A percentile compares a stretch with the other conserved stretches of the same genome.
Conservation (phyloP, 2,329 filamentous ascomycete genomes). For the Cyphellophora europaea region DNA sequence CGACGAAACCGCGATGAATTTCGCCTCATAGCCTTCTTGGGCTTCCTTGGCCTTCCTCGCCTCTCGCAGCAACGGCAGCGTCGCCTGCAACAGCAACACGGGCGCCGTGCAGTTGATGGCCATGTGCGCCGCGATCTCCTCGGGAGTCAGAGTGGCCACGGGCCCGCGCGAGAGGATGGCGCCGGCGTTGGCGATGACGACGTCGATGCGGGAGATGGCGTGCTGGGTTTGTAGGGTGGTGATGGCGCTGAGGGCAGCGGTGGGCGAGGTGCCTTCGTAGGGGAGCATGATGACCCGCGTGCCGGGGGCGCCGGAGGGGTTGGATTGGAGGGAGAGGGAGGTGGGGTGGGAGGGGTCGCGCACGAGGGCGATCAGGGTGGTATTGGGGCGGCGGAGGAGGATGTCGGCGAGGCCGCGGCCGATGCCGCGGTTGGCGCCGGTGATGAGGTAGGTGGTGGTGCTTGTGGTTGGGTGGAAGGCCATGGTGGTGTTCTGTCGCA, state of each 20-base stretch:
- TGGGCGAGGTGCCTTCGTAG: constrained; percentile 15
- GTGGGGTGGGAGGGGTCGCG: constrained; percentile 16
- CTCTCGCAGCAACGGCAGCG: constrained; percentile 28
- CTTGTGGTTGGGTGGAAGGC: background rate
- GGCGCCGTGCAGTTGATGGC: constrained; percentile 28
- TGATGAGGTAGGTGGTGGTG: constrained; percentile 20
- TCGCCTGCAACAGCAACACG: constrained; percentile 37
- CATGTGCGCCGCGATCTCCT: constrained; percentile 21
- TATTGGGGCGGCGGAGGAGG: constrained; percentile 17
- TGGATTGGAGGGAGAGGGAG: constrained; percentile 8
- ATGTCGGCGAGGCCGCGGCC: constrained; percentile 22
- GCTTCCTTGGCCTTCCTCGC: constrained; percentile 4
- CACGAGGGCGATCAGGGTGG: constrained; percentile 17
- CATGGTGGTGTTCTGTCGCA: no score
- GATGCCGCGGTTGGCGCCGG: constrained; percentile 27
- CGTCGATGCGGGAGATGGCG: constrained; percentile 36
- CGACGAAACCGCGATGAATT: no score
- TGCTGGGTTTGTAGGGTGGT: constrained; percentile 20
- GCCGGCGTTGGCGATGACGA: constrained; percentile 44
- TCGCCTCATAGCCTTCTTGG: no score
- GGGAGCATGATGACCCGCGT: constrained; percentile 16
- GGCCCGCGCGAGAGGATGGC: no score
- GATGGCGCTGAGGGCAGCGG: constrained; percentile 26
- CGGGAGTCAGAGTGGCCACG: no score
- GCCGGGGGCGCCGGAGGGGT: constrained; percentile 9